Percentiles rank a stretch among this genome's conserved stretches.
Conservation (phyloP, 495 filamentous ascomycete species). For the Monascus purpureus region DNA sequence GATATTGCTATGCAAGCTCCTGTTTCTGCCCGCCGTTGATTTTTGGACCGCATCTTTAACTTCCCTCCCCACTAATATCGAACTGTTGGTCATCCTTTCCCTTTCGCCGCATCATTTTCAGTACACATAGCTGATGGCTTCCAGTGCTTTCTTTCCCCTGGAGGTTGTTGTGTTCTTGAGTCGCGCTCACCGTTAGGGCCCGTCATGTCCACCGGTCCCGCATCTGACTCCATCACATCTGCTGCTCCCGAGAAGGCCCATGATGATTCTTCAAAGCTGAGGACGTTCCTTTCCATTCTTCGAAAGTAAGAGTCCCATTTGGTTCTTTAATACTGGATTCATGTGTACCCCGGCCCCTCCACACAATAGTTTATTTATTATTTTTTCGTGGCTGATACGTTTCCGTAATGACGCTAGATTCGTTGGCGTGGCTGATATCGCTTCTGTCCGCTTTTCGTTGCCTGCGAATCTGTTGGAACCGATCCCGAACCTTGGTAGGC, state of each 20-base stretch:
- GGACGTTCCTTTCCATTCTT: conserved; percentile 69
- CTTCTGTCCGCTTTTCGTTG: conserved; percentile 86
- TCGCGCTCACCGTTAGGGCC: not conserved
- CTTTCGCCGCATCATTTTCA: not conserved
- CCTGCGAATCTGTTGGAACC: conserved; percentile 92
- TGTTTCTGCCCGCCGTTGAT: no score
- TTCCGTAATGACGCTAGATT: conserved; percentile 42
- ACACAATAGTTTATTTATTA: no score
- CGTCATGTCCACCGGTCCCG: not conserved
- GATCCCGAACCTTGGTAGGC: conserved; percentile 72
- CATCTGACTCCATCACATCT: conserved; percentile 6
- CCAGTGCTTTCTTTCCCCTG: not conserved
- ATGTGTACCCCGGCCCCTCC: no score
- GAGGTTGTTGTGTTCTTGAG: conserved; percentile 1
- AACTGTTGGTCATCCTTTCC: not conserved
- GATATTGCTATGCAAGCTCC: no score
- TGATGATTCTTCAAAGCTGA: conserved; percentile 72
- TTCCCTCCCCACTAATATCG: no score
- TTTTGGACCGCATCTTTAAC: no score
- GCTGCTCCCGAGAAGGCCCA: conserved; percentile 46
- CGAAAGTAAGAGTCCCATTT: no score
- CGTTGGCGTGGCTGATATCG: conserved; percentile 89
- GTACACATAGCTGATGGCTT: not conserved
- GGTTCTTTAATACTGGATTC: no score
- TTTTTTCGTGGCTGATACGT: conserved; percentile 15